Evolutionary conservation across 23 red algal genomes (phyloP).

Genomic region (Rhodosorus marinus): DNA sequence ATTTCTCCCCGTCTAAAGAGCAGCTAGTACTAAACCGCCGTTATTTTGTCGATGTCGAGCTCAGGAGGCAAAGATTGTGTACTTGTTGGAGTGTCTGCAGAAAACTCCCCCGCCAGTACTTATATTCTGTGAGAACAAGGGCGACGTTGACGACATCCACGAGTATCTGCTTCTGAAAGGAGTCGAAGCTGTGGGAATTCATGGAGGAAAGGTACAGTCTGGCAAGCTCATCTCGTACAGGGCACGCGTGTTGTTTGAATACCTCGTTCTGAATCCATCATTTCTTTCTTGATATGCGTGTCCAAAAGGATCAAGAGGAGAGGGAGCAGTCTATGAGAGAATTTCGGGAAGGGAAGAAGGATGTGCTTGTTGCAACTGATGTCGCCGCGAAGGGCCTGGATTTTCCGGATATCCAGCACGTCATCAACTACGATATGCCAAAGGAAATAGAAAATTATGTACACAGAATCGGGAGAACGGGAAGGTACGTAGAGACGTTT

Average conservation of each 20-base stretch:
- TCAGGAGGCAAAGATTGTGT: conserved; percentile 28
- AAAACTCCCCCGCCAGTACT: conserved; percentile 61
- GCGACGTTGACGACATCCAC: conserved; percentile 71
- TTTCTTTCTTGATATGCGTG: too few species aligned
- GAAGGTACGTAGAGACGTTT: conserved; percentile 40
- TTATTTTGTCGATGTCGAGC: too few species aligned
- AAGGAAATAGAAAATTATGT: conserved; percentile 78
- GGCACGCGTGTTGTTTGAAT: too few species aligned
- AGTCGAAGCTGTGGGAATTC: conserved; percentile 46
- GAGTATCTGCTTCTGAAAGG: conserved; percentile 60
- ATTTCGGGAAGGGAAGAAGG: conserved; percentile 48
- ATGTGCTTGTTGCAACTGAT: conserved; percentile 82
- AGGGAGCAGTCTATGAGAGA: conserved; percentile 37
- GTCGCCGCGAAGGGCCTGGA: conserved; percentile 88
- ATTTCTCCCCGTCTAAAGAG: background rate
- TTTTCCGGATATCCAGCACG: conserved; percentile 62
- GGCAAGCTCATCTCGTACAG: too few species aligned
- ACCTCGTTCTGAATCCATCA: too few species aligned
- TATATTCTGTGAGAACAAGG: conserved; percentile 65
- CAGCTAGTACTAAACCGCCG: too few species aligned
- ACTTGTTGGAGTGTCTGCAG: conserved; percentile 40
- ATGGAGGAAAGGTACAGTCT: conserved; percentile 58
- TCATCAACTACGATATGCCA: conserved; percentile 90
- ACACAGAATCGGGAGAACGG: conserved; percentile 89
- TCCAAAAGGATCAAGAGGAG: conserved; percentile 80